Evolutionary conservation across 2,329 filamentous ascomycete species (phyloP).

Genomic region (Thermothelomyces thermophilus): DNA sequence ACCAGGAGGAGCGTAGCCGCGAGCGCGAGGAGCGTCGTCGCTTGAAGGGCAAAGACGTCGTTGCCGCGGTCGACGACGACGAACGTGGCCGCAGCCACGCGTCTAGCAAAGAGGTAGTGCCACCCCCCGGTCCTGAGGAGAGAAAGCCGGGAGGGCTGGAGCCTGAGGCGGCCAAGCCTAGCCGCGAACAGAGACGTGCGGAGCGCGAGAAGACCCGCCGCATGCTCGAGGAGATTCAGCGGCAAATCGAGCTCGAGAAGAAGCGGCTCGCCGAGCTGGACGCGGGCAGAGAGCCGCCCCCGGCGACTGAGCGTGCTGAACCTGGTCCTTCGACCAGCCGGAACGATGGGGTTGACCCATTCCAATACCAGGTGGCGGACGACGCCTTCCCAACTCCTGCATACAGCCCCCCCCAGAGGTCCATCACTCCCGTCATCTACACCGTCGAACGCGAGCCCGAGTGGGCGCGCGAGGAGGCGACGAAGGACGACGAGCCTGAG

Average conservation of each 20-base stretch:
- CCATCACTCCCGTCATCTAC: conserved; percentile 30
- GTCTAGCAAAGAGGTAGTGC: conserved; percentile 10
- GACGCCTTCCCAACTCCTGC: conserved; percentile 45
- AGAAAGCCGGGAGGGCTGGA: conserved; percentile 6
- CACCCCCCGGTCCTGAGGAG: conserved; percentile 1
- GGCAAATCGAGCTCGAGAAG: conserved; percentile 23
- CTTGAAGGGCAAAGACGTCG: conserved; percentile 19
- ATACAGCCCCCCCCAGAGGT: conserved; percentile 34
- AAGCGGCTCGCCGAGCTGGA: conserved; percentile 19
- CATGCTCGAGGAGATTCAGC: conserved; percentile 23
- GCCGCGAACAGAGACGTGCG: conserved; percentile 21
- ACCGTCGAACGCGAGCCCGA: conserved; percentile 50
- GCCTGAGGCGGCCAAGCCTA: conserved; percentile 16
- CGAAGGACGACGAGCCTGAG: conserved; percentile 25
- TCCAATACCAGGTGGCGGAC: conserved; percentile 51
- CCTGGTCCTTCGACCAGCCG: conserved; percentile 9
- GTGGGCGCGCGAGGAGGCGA: conserved; percentile 32
- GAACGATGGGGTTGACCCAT: conserved; percentile 42
- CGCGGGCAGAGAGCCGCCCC: conserved; percentile 26
- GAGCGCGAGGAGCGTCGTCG: conserved; percentile 22
- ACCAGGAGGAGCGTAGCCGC: conserved; percentile 22
- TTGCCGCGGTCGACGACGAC: conserved; percentile 21
- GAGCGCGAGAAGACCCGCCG: conserved; percentile 22
- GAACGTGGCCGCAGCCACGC: conserved; percentile 7
- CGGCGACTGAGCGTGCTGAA: not conserved